A percentile compares a stretch with the other conserved stretches of the same genome.
Conservation (phyloP, 2,329 filamentous ascomycete species). For the Raffaelea arxii region DNA sequence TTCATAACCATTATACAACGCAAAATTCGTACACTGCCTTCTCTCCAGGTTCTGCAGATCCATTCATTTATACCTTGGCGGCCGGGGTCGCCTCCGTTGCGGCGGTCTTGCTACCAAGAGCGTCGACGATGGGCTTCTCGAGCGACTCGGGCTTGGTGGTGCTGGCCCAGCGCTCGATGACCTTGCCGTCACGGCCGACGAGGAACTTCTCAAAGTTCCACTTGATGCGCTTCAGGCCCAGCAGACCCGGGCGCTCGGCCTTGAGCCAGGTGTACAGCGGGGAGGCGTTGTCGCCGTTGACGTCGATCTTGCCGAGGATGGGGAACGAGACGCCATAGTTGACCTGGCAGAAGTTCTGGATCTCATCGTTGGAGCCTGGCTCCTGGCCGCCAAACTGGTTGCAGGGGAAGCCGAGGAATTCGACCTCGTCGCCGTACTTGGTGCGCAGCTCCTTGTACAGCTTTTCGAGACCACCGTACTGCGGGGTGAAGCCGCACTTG, state of each 20-base stretch:
- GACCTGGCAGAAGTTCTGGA: conserved; percentile 76
- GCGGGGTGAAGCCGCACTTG: conserved; percentile 97
- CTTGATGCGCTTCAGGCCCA: conserved; percentile 88
- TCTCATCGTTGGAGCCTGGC: conserved; percentile 71
- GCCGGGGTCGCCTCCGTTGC: no score
- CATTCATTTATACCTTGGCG: no score
- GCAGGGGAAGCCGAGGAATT: conserved; percentile 92
- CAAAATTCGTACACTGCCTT: no score
- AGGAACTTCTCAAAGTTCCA: conserved; percentile 99
- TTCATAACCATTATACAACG: no score
- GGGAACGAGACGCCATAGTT: conserved; percentile 95
- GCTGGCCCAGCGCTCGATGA: conserved; percentile 79
- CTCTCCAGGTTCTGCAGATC: no score
- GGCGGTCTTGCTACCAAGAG: conserved; percentile 48
- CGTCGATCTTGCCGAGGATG: conserved; percentile 82
- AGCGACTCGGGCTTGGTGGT: conserved; percentile 76
- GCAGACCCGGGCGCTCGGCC: conserved; percentile 63
- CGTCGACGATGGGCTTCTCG: conserved; percentile 65
- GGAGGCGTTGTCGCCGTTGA: conserved; percentile 76
- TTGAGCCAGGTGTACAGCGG: conserved; percentile 74
- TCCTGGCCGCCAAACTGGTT: conserved; percentile 95
- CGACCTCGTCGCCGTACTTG: conserved; percentile 66
- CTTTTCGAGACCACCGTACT: conserved; percentile 83
- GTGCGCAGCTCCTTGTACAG: conserved; percentile 71
- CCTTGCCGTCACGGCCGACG: conserved; percentile 73